Evolutionary conservation across 495 filamentous ascomycete species (phyloP).

Genomic region (Penicillium ochrochloron): DNA sequence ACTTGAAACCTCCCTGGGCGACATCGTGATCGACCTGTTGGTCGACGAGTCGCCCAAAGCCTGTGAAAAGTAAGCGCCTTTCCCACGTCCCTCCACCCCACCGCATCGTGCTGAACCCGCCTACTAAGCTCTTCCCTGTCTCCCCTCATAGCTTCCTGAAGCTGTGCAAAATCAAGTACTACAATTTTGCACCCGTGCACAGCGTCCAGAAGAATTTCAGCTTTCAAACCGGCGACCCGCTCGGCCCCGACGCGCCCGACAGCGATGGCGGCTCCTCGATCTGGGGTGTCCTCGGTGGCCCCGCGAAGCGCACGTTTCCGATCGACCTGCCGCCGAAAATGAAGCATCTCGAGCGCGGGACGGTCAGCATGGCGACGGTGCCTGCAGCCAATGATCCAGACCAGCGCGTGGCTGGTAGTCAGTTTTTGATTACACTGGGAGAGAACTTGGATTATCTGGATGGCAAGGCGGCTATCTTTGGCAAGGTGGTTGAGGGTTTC

Average conservation of each 20-base stretch:
- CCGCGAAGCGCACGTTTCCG: conserved; percentile 76
- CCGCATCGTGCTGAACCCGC: conserved; percentile 42
- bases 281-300: conserved; percentile 80
- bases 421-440: conserved; percentile 88
- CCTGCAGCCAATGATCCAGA: conserved; percentile 78
- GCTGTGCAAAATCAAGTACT: conserved; percentile 97
- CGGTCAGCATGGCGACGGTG: conserved; percentile 92
- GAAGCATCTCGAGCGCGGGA: conserved; percentile 84
- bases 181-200: conserved; percentile 92
- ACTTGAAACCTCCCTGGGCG: conserved; percentile 87
- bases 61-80: conserved; percentile 80
- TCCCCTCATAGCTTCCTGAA: conserved; percentile 78
- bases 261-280: conserved; percentile 92
- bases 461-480: conserved; percentile 91
- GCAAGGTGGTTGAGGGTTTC: conserved; percentile 91
- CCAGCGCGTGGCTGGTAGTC: conserved; percentile 77
- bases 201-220: conserved; percentile 89
- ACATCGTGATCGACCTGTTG: conserved; percentile 90
- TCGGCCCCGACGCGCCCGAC: conserved; percentile 77
- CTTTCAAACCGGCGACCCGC: conserved; percentile 92
- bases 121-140: conserved; percentile 55
- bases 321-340: conserved; percentile 81
- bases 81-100: neutral
- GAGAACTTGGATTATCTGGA: conserved; percentile 88
- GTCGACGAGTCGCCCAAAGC: conserved; percentile 84